phyloP scores from a whole-genome alignment of 73 alveolate species.

The Stentor coeruleus region DNA sequence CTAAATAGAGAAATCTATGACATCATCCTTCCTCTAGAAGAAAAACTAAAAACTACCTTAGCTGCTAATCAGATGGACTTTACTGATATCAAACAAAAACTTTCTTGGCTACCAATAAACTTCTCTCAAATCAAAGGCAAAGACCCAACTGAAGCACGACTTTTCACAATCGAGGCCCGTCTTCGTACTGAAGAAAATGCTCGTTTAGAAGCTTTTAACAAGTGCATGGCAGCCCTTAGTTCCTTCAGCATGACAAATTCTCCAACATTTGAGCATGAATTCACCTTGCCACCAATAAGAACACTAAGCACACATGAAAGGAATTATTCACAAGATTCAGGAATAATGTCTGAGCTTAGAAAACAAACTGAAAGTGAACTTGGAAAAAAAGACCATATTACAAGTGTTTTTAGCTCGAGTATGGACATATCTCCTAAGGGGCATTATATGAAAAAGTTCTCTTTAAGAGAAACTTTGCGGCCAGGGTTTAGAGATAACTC shows the following conservation, averaged over 20 bases:
- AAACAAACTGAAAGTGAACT: background rate
- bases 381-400: background rate
- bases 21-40: background rate
- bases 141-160: conserved; percentile 17
- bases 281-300: background rate
- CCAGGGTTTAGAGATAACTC: background rate
- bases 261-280: background rate
- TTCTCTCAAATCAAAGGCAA: conserved; percentile 1
- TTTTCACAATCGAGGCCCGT: conserved; percentile 22
- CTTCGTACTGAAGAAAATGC: conserved; percentile 13
- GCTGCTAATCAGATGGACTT: background rate
- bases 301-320: background rate
- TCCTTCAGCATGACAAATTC: background rate
- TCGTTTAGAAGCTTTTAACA: background rate
- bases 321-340: background rate
- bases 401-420: too few relatives aligned
- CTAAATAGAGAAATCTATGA: background rate
- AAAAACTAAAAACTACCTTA: background rate
- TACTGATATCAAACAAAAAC: background rate
- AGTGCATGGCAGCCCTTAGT: background rate
- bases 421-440: background rate
- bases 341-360: background rate
- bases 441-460: background rate
- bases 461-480: background rate
- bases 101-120: conserved; percentile 21